A percentile compares a stretch with the other conserved stretches of the same genome.
Evolutionary conservation across 1,284 basidiomycete species (phyloP).

Genomic region (Cystobasidium sp.): DNA sequence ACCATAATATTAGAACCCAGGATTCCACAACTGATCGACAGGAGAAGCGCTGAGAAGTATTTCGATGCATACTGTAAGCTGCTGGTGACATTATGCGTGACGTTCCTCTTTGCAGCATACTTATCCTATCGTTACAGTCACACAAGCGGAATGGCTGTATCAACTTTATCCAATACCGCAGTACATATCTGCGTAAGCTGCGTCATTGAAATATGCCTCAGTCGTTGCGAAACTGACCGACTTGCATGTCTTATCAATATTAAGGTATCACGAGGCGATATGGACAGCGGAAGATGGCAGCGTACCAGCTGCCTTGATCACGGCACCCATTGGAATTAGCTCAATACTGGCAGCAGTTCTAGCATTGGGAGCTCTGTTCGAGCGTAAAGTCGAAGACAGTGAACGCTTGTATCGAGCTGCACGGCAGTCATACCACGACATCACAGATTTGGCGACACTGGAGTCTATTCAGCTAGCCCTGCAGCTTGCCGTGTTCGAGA

Average conservation of each 20-base stretch:
- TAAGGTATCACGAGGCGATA: constrained; percentile 24
- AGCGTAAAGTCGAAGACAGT: constrained; percentile 28
- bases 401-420: constrained; percentile 39
- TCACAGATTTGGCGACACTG: constrained; percentile 32
- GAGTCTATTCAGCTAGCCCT: constrained; percentile 30
- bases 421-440: constrained; percentile 28
- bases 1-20: constrained; percentile 12
- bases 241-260: neutral
- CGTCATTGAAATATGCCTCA: too few relatives aligned
- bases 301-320: neutral
- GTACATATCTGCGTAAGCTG: constrained; percentile 10
- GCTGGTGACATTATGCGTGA: neutral
- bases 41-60: constrained; percentile 25
- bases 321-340: constrained; percentile 10
- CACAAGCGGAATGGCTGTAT: constrained; percentile 34
- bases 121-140: constrained; percentile 3
- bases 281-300: constrained; percentile 26
- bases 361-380: constrained; percentile 33
- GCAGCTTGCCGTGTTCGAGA: constrained; percentile 41
- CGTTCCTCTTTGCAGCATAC: neutral
- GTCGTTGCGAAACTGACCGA: too few relatives aligned
- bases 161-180: constrained; percentile 29
- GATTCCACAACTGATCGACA: constrained; percentile 17
- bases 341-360: constrained; percentile 25
- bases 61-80: constrained; percentile 38